Evolutionary conservation across 108 stramenopile species (phyloP).

Genomic region (Nannochloropsis gaditana): DNA sequence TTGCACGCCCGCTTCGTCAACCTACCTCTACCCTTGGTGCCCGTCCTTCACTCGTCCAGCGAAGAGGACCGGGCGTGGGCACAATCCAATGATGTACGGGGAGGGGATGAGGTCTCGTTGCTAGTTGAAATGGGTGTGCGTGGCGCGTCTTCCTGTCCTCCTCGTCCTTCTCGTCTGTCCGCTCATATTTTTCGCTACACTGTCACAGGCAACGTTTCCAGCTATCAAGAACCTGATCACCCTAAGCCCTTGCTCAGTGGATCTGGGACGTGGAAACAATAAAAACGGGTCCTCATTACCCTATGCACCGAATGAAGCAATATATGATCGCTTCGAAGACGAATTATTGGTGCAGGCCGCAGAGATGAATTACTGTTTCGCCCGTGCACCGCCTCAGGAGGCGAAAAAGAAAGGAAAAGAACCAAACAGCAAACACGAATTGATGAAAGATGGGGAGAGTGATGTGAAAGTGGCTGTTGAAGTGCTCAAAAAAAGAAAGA

Average conservation of each 20-base stretch:
- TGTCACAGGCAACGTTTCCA: background rate
- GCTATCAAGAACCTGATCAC: background rate
- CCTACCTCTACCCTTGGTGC: background rate
- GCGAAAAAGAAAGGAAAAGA: background rate
- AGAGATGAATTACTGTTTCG: background rate
- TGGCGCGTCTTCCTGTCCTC: background rate
- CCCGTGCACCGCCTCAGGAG: background rate
- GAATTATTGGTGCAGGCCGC: background rate
- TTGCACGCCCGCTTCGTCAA: background rate
- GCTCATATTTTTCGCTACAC: background rate
- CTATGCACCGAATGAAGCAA: background rate
- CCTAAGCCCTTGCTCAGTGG: background rate
- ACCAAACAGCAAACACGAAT: no score
- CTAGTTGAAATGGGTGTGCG: no score
- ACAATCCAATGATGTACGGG: background rate
- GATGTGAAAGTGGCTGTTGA: background rate
- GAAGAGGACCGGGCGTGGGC: background rate
- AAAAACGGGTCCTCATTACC: background rate
- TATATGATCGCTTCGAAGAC: constrained; percentile 9
- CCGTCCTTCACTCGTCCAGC: background rate
- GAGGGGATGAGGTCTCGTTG: no score
- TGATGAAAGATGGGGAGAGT: background rate
- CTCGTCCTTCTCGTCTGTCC: background rate
- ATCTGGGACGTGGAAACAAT: background rate
- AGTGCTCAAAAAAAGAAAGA: background rate